Evolutionary conservation across 768 basidiomycete species (phyloP).

Genomic region (Rhizopogon salebrosus): DNA sequence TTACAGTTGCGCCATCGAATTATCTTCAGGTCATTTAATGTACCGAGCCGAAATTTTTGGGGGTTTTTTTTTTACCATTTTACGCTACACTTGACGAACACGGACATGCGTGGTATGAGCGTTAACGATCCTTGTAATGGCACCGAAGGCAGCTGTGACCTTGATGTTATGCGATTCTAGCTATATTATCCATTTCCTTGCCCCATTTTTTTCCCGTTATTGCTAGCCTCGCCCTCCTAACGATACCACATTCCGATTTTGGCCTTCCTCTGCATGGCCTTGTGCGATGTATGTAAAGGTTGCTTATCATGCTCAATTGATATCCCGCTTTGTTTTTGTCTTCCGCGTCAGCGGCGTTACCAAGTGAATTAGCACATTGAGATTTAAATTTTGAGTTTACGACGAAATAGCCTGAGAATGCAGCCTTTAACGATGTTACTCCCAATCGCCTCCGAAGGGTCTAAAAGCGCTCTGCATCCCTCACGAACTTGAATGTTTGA

Average conservation of each 20-base stretch:
- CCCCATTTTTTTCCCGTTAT: slow-evolving; percentile 14
- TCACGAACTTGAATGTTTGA: too few relatives aligned
- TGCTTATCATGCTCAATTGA: background rate
- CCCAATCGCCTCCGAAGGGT: too few relatives aligned
- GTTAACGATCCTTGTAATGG: slow-evolving; percentile 27
- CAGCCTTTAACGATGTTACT: too few relatives aligned
- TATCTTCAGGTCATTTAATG: slow-evolving; percentile 75
- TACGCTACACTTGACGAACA: slow-evolving; percentile 19
- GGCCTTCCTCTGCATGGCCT: slow-evolving; percentile 11
- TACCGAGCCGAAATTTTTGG: slow-evolving; percentile 9
- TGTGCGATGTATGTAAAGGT: background rate
- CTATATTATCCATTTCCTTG: slow-evolving; percentile 26
- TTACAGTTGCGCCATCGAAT: slow-evolving; percentile 76
- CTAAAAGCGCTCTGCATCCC: too few relatives aligned
- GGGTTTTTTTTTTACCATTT: slow-evolving; percentile 3
- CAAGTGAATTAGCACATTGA: too few relatives aligned
- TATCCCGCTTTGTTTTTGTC: background rate
- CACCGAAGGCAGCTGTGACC: slow-evolving; percentile 10
- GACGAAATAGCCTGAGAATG: too few relatives aligned
- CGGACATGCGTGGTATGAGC: slow-evolving; percentile 22
- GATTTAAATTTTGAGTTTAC: too few relatives aligned
- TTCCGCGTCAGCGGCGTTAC: background rate
- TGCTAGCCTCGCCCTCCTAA: slow-evolving; percentile 7
- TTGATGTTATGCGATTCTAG: slow-evolving; percentile 20
- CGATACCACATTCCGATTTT: slow-evolving; percentile 25